These are phyloP conservation scores for Cercospora nicotianae DNA, from an alignment of 2,329 filamentous ascomycete genomes.

Conservation along the genomic window DNA sequence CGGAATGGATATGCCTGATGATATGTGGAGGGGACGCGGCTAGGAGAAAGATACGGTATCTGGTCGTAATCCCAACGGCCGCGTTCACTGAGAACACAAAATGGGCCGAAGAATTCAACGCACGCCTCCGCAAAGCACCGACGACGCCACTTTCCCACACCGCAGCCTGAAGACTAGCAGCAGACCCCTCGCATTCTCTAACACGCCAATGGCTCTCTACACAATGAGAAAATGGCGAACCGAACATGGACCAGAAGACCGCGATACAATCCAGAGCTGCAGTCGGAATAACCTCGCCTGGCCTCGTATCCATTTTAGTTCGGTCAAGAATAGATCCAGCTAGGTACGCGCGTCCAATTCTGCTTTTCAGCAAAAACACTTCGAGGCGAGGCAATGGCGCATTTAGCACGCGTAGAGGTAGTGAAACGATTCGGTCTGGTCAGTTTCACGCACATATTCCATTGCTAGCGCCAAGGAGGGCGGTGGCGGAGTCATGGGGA, in stretches of 20 bases:
- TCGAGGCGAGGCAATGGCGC: neutral
- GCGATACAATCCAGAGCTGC: neutral
- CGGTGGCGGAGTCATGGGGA: neutral
- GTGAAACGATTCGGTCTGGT: neutral
- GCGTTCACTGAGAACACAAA: neutral
- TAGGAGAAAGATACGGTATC: neutral
- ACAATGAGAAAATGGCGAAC: neutral
- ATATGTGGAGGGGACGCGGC: conserved; percentile 37
- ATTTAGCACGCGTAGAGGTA: neutral
- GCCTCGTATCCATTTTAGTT: neutral
- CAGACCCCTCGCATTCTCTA: neutral
- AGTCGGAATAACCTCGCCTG: neutral
- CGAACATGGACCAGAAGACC: neutral
- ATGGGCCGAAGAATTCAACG: neutral
- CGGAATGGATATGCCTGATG: conserved; percentile 81
- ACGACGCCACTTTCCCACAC: neutral
- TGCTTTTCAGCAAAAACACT: neutral
- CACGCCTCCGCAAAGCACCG: neutral
- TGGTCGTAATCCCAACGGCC: no score
- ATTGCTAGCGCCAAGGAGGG: neutral
- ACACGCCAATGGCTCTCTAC: neutral
- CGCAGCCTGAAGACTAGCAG: neutral
- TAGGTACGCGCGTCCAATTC: neutral
- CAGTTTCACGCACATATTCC: neutral
- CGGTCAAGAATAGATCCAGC: neutral